Conservation (phyloP, 148 eudicot genomes). For the Drosera capensis region DNA sequence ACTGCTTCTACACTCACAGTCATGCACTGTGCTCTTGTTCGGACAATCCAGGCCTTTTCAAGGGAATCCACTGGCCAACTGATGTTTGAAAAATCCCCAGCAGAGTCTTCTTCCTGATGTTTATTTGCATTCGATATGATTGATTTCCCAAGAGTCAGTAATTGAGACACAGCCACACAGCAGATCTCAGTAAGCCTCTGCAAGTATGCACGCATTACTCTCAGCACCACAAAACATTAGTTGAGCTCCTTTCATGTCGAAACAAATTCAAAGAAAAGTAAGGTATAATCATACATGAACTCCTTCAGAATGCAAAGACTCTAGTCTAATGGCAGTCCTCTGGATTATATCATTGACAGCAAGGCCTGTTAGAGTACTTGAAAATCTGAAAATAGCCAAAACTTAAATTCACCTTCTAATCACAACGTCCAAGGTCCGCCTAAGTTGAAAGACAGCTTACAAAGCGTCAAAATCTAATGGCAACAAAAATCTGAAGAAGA, state of each 20-base stretch:
- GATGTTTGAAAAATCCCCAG: constrained; percentile 29
- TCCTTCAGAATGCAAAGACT: constrained; percentile 94
- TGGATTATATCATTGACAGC: constrained; percentile 70
- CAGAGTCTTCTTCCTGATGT: constrained; percentile 31
- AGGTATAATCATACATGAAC: constrained; percentile 62
- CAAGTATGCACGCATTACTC: constrained; percentile 5
- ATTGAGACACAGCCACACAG: constrained; percentile 75
- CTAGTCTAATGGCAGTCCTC: constrained; percentile 78
- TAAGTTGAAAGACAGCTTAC: not conserved
- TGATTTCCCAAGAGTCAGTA: constrained; percentile 79
- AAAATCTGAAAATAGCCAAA: constrained; percentile 40
- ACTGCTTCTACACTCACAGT: constrained; percentile 61
- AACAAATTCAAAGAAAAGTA: not conserved
- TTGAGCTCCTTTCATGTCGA: not conserved
- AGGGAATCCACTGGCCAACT: constrained; percentile 91
- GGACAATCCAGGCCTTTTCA: constrained; percentile 68
- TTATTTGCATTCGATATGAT: constrained; percentile 60
- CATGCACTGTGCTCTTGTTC: constrained; percentile 62
- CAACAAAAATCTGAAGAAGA: too few species aligned
- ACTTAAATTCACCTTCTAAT: not conserved
- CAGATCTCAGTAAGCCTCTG: constrained; percentile 95
- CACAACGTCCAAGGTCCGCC: not conserved
- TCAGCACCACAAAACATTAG: not conserved
- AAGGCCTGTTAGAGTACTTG: constrained; percentile 62
- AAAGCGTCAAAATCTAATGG: not conserved